Conservation (phyloP, 139 green algal genomes). For the Volvox africanus region DNA sequence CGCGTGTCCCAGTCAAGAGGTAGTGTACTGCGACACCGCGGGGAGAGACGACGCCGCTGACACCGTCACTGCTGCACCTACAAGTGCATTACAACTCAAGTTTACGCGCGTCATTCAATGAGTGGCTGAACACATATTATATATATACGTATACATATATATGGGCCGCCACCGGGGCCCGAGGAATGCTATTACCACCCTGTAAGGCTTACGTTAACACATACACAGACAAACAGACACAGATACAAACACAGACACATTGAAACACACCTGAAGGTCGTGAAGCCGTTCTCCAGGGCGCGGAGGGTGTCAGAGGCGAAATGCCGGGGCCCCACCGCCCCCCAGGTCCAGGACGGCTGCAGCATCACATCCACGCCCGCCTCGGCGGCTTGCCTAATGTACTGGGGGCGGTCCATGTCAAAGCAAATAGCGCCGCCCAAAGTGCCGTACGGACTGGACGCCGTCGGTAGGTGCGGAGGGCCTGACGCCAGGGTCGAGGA, state of each 20-base stretch:
- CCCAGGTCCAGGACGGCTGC: conserved; percentile 63
- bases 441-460: conserved; percentile 44
- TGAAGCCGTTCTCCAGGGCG: conserved; percentile 60
- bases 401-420: conserved; percentile 54
- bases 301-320: conserved; percentile 51
- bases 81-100: too few species aligned
- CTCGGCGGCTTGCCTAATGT: conserved; percentile 29
- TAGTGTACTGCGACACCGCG: conserved; percentile 12
- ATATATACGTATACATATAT: too few species aligned
- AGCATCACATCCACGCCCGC: conserved; percentile 54
- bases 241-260: too few species aligned
- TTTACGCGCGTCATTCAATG: too few species aligned
- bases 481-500: not conserved
- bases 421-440: conserved; percentile 59
- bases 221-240: too few species aligned
- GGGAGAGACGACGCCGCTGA: conserved; percentile 45
- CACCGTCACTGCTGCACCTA: conserved; percentile 54
- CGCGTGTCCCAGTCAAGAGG: not conserved
- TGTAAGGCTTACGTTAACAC: too few species aligned
- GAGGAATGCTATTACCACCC: too few species aligned
- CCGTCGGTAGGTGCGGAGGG: conserved; percentile 19
- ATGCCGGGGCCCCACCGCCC: conserved; percentile 49
- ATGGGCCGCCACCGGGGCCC: too few species aligned
- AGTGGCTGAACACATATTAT: too few species aligned
- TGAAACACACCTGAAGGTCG: conserved; percentile 21